A percentile compares a stretch with the other conserved stretches of the same genome.
phyloP scores from a whole-genome alignment of 257 asterid species.

The Nicotiana benthamiana region DNA sequence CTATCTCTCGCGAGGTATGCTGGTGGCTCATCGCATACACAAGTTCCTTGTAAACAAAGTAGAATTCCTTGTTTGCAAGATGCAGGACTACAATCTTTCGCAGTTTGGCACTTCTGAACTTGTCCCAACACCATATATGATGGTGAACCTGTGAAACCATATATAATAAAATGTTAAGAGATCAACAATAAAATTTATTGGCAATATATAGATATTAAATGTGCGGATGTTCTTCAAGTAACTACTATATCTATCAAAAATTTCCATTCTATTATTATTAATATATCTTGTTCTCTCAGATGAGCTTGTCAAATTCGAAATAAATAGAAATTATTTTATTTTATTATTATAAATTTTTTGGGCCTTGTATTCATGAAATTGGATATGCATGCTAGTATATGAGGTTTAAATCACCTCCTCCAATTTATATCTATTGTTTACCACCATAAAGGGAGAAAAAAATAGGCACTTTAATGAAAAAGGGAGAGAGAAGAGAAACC shows the following conservation, averaged over 20 bases:
- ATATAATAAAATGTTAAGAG: not conserved
- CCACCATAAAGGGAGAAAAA: not conserved
- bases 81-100: not conserved
- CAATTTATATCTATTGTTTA: too few relatives aligned
- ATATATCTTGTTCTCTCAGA: too few relatives aligned
- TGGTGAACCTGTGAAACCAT: not conserved
- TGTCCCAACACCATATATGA: not conserved
- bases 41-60: not conserved
- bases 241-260: not conserved
- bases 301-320: too few relatives aligned
- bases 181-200: not conserved
- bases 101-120: not conserved
- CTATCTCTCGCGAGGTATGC: not conserved
- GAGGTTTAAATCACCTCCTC: not conserved
- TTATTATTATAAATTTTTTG: too few relatives aligned
- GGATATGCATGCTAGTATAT: not conserved
- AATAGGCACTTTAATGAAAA: not conserved
- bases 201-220: not conserved
- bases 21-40: not conserved
- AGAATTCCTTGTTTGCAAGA: not conserved
- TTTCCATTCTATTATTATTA: too few relatives aligned
- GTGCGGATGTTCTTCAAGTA: too few relatives aligned
- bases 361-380: not conserved
- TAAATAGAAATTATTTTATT: too few relatives aligned
- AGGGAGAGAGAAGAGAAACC: not conserved